phyloP scores from a whole-genome alignment of 1,284 basidiomycete species.

The Hemileia vastatrix region DNA sequence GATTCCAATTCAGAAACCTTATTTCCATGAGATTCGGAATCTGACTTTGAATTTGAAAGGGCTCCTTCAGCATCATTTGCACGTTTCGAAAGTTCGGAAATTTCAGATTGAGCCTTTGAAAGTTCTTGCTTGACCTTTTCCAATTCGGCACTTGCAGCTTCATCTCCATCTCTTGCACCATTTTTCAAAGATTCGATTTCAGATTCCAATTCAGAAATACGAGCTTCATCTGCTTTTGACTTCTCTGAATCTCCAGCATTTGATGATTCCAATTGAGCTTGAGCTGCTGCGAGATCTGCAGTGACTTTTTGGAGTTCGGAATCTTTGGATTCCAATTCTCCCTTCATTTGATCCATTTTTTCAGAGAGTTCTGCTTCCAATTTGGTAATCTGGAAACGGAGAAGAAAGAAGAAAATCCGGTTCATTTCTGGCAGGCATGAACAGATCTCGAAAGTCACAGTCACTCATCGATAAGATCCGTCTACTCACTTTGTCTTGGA shows the following conservation, averaged over 20 bases:
- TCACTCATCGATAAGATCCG: background rate
- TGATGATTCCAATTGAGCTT: slow-evolving; percentile 19
- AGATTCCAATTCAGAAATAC: background rate
- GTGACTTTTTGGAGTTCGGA: slow-evolving; percentile 31
- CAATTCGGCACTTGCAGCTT: background rate
- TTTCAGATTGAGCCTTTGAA: background rate
- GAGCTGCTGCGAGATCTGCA: slow-evolving; percentile 28
- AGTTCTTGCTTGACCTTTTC: slow-evolving; percentile 3
- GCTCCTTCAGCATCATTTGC: background rate
- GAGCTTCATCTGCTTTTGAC: background rate
- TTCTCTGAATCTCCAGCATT: slow-evolving; percentile 1
- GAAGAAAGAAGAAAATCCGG: background rate
- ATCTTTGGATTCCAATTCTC: slow-evolving; percentile 31
- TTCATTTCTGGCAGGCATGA: background rate
- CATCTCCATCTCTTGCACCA: background rate
- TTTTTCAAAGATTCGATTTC: background rate
- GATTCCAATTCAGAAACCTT: background rate
- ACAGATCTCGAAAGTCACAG: background rate
- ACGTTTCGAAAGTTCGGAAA: background rate
- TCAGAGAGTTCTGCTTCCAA: slow-evolving; percentile 29
- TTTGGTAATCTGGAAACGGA: slow-evolving; percentile 18
- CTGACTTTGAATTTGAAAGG: background rate
- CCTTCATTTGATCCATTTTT: slow-evolving; percentile 28
- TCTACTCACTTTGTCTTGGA: slow-evolving; percentile 29
- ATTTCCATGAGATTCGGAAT: background rate